phyloP scores from a whole-genome alignment of 768 basidiomycete species.

The Lentinula sp. region DNA sequence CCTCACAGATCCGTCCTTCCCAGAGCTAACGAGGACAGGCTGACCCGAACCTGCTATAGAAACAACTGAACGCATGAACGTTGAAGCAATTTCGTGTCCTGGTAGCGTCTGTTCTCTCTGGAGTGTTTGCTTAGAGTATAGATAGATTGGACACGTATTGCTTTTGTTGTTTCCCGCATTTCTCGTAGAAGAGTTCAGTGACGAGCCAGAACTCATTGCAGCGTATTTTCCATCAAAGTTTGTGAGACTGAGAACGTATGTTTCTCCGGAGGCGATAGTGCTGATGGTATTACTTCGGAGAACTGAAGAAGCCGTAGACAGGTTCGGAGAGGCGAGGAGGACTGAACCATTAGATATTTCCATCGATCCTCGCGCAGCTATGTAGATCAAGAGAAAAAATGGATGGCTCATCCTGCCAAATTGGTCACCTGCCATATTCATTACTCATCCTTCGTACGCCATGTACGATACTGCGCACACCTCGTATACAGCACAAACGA shows the following conservation, averaged over 20 bases:
- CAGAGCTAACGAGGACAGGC: constrained; percentile 53
- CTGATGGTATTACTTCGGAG: not conserved
- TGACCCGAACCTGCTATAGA: constrained; percentile 34
- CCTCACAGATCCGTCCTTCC: constrained; percentile 65
- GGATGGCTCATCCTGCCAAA: not conserved
- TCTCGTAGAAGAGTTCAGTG: not conserved
- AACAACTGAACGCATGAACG: constrained; percentile 42
- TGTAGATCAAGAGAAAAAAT: not conserved
- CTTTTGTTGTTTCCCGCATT: not conserved
- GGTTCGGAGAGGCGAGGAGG: not conserved
- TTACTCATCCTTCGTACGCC: too few species aligned
- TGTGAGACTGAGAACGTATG: not conserved
- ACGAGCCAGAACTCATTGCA: not conserved
- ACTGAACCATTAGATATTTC: not conserved
- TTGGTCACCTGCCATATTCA: too few species aligned
- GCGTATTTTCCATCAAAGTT: not conserved
- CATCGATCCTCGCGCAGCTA: not conserved
- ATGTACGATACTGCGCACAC: too few species aligned
- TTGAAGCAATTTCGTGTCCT: constrained; percentile 56
- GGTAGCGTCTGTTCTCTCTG: constrained; percentile 37
- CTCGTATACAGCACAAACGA: too few species aligned
- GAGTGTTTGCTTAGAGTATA: constrained; percentile 58
- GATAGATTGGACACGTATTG: constrained; percentile 35
- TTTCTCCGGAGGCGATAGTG: not conserved
- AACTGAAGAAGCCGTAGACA: not conserved